Percentiles rank a stretch among this genome's conserved stretches.
phyloP scores from a whole-genome alignment of 2,329 filamentous ascomycete species.

The Volutella citrinella region DNA sequence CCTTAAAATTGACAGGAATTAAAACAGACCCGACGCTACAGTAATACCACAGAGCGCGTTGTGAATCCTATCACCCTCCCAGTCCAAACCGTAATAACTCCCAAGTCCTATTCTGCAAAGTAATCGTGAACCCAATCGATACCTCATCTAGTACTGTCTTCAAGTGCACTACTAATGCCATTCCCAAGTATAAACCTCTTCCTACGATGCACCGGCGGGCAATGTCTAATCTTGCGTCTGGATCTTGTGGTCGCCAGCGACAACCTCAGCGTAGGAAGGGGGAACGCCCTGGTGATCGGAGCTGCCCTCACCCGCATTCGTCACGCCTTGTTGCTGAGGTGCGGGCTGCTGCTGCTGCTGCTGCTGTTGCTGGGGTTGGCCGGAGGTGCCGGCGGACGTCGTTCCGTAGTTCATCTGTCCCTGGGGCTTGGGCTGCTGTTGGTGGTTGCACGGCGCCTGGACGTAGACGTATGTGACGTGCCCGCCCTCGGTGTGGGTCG shows the following conservation, averaged over 20 bases:
- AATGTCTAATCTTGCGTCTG: slow-evolving; percentile 49
- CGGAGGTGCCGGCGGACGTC: slow-evolving; percentile 19
- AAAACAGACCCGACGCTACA: no score
- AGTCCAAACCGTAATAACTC: no score
- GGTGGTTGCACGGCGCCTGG: slow-evolving; percentile 40
- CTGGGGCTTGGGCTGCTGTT: slow-evolving; percentile 34
- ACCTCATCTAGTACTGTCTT: no score
- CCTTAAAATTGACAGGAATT: no score
- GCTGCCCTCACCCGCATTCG: slow-evolving; percentile 38
- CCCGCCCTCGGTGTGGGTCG: slow-evolving; percentile 54
- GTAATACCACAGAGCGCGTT: no score
- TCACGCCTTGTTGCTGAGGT: slow-evolving; percentile 30
- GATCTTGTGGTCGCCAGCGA: slow-evolving; percentile 87
- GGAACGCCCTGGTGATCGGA: slow-evolving; percentile 52
- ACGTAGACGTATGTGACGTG: slow-evolving; percentile 79
- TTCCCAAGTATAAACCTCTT: no score
- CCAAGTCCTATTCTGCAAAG: no score
- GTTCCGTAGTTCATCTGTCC: slow-evolving; percentile 47
- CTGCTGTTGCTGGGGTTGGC: slow-evolving; percentile 15
- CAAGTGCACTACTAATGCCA: no score
- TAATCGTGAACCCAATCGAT: no score
- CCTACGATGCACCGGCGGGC: no score
- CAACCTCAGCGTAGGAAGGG: slow-evolving; percentile 86
- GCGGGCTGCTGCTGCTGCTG: slow-evolving; percentile 18
- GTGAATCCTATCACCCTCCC: no score